Evolutionary conservation across 257 asterid genomes (phyloP).

Genomic region (Solanum pennellii): DNA sequence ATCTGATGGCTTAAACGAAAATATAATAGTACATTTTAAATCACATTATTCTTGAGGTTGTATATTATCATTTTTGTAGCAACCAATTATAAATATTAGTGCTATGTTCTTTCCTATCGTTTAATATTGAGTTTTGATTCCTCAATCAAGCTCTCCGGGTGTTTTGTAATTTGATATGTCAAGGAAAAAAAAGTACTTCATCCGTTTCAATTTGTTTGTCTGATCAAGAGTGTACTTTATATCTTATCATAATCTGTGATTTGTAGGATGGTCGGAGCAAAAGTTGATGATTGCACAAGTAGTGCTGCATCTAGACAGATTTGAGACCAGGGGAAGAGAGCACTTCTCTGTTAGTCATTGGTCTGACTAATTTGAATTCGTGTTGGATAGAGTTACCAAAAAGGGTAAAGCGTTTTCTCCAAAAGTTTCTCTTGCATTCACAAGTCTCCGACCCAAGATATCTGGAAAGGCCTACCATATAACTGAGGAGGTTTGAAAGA

Average conservation of each 20-base stretch:
- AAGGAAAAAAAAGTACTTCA: neutral
- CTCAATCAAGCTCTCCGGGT: neutral
- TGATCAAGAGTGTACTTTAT: neutral
- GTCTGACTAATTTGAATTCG: neutral
- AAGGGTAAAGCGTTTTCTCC: neutral
- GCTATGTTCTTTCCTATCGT: neutral
- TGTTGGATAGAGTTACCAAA: neutral
- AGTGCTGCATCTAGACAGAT: neutral
- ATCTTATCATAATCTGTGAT: neutral
- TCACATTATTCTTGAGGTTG: neutral
- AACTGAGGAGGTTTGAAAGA: too few species aligned
- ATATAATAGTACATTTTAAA: neutral
- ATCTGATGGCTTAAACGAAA: neutral
- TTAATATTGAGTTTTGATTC: neutral
- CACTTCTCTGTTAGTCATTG: neutral
- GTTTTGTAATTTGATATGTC: neutral
- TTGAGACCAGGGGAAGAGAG: neutral
- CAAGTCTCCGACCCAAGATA: neutral
- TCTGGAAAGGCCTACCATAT: neutral
- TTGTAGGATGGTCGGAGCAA: neutral
- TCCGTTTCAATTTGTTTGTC: neutral
- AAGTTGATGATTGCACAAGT: neutral
- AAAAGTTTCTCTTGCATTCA: neutral
- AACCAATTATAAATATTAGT: neutral
- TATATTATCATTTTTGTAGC: neutral